phyloP scores from a whole-genome alignment of 2,329 filamentous ascomycete species.

The Fusarium sp. region DNA sequence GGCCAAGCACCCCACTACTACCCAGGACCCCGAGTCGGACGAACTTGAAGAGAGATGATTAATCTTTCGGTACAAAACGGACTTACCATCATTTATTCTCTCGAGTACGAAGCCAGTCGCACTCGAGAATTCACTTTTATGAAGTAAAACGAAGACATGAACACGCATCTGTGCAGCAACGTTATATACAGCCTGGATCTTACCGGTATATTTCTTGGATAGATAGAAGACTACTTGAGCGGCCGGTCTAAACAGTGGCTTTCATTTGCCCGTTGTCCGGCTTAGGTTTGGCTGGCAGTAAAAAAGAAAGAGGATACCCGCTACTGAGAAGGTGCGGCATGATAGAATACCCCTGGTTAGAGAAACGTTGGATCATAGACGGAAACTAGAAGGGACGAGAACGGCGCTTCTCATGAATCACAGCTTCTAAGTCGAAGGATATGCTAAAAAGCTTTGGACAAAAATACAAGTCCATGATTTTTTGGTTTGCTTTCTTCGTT shows the following conservation, averaged over 20 bases:
- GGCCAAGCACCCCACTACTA: conserved; percentile 64
- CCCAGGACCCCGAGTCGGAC: conserved; percentile 57
- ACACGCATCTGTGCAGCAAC: conserved; percentile 29
- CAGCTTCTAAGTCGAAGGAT: not conserved
- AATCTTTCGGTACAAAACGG: conserved; percentile 14
- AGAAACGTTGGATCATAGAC: conserved; percentile 28
- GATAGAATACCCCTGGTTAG: conserved; percentile 31
- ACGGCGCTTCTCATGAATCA: not conserved
- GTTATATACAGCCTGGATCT: conserved; percentile 42
- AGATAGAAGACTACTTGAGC: conserved; percentile 29
- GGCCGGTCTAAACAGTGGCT: conserved; percentile 17
- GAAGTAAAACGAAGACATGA: conserved; percentile 43
- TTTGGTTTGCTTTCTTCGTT: conserved; percentile 25
- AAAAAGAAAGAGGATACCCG: conserved; percentile 20
- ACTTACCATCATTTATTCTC: conserved; percentile 5
- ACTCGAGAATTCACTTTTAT: conserved; percentile 36
- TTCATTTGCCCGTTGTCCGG: conserved; percentile 3
- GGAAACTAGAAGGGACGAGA: conserved; percentile 13
- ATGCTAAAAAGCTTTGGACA: conserved; percentile 15
- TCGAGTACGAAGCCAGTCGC: conserved; percentile 27
- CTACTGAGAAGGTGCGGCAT: conserved; percentile 11
- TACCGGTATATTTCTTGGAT: conserved; percentile 42
- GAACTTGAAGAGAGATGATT: conserved; percentile 59
- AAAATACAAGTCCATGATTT: conserved; percentile 37
- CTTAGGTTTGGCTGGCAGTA: conserved; percentile 21